These are phyloP conservation scores for Cryphonectria carpinicola DNA, from an alignment of 2,329 filamentous ascomycete species.

Conservation along the genomic window DNA sequence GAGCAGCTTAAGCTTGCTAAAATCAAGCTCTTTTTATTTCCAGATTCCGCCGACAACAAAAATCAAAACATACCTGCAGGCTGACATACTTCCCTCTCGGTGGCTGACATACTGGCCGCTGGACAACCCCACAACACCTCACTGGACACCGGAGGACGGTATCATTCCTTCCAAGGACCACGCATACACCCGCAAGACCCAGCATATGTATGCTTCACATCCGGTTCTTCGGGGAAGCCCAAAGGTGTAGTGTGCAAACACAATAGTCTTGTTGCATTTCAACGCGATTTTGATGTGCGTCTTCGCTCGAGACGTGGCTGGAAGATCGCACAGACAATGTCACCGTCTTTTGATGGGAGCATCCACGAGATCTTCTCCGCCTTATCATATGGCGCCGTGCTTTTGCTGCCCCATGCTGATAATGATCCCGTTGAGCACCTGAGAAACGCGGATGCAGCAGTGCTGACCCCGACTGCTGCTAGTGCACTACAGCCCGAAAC, in stretches of 20 bases:
- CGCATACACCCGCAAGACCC: neutral
- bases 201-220: neutral
- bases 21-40: neutral
- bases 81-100: neutral
- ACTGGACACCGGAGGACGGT: neutral
- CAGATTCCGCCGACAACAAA: neutral
- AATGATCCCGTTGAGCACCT: neutral
- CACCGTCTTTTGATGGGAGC: neutral
- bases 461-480: neutral
- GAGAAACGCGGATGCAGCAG: neutral
- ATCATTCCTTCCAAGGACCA: neutral
- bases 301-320: neutral
- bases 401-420: neutral
- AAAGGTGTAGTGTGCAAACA: conserved; percentile 1
- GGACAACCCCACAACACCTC: neutral
- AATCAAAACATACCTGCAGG: neutral
- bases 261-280: conserved; percentile 4
- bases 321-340: conserved; percentile 5
- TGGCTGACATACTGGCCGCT: neutral
- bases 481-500: neutral
- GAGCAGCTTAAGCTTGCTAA: neutral
- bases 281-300: conserved; percentile 1
- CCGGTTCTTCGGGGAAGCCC: neutral
- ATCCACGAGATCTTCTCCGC: conserved; percentile 4
- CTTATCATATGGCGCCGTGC: neutral